phyloP scores from a whole-genome alignment of 106 monocot genomes.

The Allium fistulosum region DNA sequence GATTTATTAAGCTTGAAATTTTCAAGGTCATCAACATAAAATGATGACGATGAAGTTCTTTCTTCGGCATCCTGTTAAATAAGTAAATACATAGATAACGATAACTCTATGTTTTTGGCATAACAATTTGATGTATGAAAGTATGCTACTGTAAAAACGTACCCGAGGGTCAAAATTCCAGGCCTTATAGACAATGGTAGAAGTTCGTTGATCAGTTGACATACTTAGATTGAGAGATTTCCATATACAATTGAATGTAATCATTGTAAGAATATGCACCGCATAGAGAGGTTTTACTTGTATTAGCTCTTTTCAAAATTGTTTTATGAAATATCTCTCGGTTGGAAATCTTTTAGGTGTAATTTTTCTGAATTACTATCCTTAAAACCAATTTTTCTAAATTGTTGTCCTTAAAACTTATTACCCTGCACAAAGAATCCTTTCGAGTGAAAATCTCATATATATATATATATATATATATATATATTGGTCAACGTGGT shows the following conservation, averaged over 20 bases:
- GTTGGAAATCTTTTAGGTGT: background rate
- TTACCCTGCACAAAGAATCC: too few relatives aligned
- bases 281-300: background rate
- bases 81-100: background rate
- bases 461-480: too few relatives aligned
- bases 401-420: too few relatives aligned
- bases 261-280: constrained; percentile 21
- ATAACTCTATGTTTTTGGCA: background rate
- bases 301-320: background rate
- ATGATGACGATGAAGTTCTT: background rate
- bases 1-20: constrained; percentile 1
- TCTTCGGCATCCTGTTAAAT: background rate
- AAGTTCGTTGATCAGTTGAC: constrained; percentile 1
- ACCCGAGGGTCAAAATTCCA: background rate
- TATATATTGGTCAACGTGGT: too few relatives aligned
- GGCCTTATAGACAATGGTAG: constrained; percentile 4
- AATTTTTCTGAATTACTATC: too few relatives aligned
- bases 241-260: constrained; percentile 38
- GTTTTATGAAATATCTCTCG: background rate
- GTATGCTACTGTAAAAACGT: too few relatives aligned
- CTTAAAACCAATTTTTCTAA: too few relatives aligned
- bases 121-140: too few relatives aligned
- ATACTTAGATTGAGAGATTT: constrained; percentile 11
- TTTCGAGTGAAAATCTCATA: too few relatives aligned
- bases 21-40: background rate